These are phyloP conservation scores for Ceratobasidium papillatum DNA, from an alignment of 1,284 basidiomycete genomes.

Conservation along the genomic window DNA sequence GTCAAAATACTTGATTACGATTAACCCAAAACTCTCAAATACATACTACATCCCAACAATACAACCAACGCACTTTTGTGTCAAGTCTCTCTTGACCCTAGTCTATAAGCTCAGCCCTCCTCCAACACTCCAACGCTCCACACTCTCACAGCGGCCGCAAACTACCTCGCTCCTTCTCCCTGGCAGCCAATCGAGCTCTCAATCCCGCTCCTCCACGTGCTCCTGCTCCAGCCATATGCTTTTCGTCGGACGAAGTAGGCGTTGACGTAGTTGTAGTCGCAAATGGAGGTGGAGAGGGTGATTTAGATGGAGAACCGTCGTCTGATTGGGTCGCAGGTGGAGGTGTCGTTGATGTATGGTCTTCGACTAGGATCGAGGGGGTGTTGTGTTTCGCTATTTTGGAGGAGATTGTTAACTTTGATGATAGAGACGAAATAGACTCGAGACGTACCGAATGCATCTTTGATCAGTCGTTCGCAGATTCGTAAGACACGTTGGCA, in stretches of 20 bases:
- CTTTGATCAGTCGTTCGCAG: conserved; percentile 72
- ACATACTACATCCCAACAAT: too few relatives aligned
- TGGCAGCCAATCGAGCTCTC: conserved; percentile 10
- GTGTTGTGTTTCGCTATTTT: conserved; percentile 1
- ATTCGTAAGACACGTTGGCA: conserved; percentile 80
- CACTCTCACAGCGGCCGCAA: not conserved
- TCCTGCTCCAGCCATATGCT: not conserved
- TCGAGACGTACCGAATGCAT: conserved; percentile 50
- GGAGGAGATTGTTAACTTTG: not conserved
- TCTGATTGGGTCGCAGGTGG: not conserved
- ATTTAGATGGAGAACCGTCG: not conserved
- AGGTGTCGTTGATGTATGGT: not conserved
- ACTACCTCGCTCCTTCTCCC: conserved; percentile 15
- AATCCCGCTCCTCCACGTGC: conserved; percentile 31
- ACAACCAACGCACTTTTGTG: not conserved
- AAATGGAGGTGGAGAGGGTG: not conserved
- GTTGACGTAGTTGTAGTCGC: not conserved
- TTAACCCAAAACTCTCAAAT: too few relatives aligned
- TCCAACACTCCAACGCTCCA: too few relatives aligned
- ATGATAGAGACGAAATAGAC: not conserved
- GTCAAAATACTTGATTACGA: not conserved
- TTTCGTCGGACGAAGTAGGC: conserved; percentile 14
- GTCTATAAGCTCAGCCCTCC: too few relatives aligned
- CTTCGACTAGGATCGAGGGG: conserved; percentile 25
- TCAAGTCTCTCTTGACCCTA: too few relatives aligned